Evolutionary conservation across 768 basidiomycete species (phyloP).

Genomic region (Mycena crocata): DNA sequence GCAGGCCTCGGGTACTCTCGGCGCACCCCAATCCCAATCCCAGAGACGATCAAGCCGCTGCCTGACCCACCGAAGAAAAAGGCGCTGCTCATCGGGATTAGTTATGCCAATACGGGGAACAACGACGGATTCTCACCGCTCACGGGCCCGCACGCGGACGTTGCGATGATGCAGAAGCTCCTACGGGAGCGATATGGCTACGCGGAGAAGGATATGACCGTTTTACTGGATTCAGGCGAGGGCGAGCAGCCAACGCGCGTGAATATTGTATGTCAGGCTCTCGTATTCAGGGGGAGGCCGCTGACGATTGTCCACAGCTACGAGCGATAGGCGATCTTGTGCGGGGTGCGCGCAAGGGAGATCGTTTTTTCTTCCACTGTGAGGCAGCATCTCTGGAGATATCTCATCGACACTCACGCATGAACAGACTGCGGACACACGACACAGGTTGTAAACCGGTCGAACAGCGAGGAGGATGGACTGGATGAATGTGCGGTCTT

Average conservation of each 20-base stretch:
- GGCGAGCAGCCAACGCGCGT: conserved; percentile 24
- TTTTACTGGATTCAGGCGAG: conserved; percentile 12
- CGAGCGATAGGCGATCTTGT: conserved; percentile 58
- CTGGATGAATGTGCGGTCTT: conserved; percentile 53
- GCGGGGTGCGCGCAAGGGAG: conserved; percentile 55
- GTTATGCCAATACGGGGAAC: not conserved
- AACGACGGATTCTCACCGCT: not conserved
- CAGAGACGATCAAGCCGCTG: not conserved
- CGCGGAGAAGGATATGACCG: conserved; percentile 11
- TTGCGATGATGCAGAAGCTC: conserved; percentile 14
- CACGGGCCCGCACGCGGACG: conserved; percentile 26
- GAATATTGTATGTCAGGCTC: conserved; percentile 24
- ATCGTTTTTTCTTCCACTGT: conserved; percentile 72
- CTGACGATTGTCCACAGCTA: conserved; percentile 43
- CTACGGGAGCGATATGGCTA: conserved; percentile 20
- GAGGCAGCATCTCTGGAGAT: conserved; percentile 17
- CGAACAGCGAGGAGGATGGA: conserved; percentile 55
- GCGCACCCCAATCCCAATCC: not conserved
- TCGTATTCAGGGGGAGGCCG: not conserved
- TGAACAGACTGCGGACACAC: conserved; percentile 58
- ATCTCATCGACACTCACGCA: not conserved
- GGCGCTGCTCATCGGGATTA: conserved; percentile 30
- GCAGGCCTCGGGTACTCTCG: conserved; percentile 4
- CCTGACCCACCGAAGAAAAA: conserved; percentile 1
- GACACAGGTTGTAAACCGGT: conserved; percentile 45